Percentiles rank a stretch among this genome's conserved stretches.
Conservation (phyloP, 2,329 filamentous ascomycete genomes). For the Apiospora saccharicola region DNA sequence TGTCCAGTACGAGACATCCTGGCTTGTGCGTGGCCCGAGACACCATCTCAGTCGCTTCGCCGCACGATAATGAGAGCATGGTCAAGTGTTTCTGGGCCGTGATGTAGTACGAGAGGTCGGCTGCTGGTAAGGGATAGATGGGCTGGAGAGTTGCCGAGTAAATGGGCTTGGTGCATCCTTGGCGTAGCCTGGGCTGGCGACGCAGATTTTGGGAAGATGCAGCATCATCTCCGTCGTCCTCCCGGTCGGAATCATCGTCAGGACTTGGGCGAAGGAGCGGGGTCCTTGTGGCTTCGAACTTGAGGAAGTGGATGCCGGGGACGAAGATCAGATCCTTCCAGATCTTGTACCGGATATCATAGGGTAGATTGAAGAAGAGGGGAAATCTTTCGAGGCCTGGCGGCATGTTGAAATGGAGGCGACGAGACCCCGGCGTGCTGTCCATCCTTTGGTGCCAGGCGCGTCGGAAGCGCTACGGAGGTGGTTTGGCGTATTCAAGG, state of each 20-base stretch:
- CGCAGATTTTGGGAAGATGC: neutral
- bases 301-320: slow-evolving; percentile 43
- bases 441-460: neutral
- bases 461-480: neutral
- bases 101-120: slow-evolving; percentile 41
- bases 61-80: slow-evolving; percentile 35
- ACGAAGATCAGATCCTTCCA: slow-evolving; percentile 39
- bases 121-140: slow-evolving; percentile 32
- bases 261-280: slow-evolving; percentile 26
- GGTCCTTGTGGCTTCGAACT: slow-evolving; percentile 31
- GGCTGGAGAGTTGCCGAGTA: slow-evolving; percentile 34
- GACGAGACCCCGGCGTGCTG: neutral
- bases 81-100: slow-evolving; percentile 35
- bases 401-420: slow-evolving; percentile 36
- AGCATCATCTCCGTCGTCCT: slow-evolving; percentile 15
- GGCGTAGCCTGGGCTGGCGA: neutral
- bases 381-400: slow-evolving; percentile 34
- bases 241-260: slow-evolving; percentile 13
- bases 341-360: slow-evolving; percentile 40
- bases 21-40: slow-evolving; percentile 29
- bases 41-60: slow-evolving; percentile 35
- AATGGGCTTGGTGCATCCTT: neutral
- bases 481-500: neutral
- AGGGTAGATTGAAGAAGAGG: slow-evolving; percentile 37
- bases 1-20: slow-evolving; percentile 36